phyloP scores from a whole-genome alignment of 2,329 filamentous ascomycete genomes.

The Cordyceps sp. region DNA sequence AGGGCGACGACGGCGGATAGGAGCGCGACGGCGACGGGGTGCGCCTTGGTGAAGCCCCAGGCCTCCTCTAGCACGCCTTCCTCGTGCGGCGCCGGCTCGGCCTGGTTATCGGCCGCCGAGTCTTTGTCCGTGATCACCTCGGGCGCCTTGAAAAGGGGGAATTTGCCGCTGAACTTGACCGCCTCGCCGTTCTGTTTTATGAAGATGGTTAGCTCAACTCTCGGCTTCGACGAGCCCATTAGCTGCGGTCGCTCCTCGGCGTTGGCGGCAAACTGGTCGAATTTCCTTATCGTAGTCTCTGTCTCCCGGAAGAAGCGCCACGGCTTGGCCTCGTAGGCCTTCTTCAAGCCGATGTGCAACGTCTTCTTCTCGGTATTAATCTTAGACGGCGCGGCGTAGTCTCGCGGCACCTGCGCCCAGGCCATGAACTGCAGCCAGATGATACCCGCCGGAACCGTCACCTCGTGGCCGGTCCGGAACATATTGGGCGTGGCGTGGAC shows the following conservation, averaged over 20 bases:
- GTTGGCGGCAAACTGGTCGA: not conserved
- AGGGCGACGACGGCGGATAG: not conserved
- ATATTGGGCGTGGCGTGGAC: not conserved
- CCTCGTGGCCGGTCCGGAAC: not conserved
- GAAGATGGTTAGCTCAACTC: not conserved
- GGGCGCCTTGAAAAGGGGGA: not conserved
- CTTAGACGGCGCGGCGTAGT: not conserved
- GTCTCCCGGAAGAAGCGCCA: no score
- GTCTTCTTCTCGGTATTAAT: not conserved
- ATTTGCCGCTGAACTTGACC: constrained; percentile 1
- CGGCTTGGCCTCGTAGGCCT: no score
- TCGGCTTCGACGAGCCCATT: not conserved
- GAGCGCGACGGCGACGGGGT: not conserved
- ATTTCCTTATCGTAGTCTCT: not conserved
- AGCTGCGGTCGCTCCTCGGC: not conserved
- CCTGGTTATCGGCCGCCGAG: not conserved
- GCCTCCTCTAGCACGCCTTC: not conserved
- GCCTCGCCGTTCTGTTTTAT: not conserved
- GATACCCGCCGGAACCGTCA: not conserved
- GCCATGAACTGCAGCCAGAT: constrained; percentile 1
- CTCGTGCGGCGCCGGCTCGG: not conserved
- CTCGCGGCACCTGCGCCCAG: constrained; percentile 1
- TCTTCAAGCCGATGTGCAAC: no score
- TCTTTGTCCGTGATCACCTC: not conserved
- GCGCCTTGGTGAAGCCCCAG: not conserved